Conservation (phyloP, 441 rosid species). For the Bruguiera hainesii region DNA sequence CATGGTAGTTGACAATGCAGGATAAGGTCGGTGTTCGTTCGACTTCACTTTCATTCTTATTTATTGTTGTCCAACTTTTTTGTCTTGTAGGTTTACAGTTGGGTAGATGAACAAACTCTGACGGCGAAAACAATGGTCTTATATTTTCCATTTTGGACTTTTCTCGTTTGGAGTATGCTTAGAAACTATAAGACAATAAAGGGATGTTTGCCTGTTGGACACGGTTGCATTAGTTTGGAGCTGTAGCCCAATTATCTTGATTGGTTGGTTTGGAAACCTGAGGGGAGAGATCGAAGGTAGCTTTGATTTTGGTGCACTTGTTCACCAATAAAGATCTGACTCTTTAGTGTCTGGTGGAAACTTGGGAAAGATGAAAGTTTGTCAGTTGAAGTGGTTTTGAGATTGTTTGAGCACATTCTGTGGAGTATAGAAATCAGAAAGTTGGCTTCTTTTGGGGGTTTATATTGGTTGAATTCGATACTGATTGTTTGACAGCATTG, state of each 20-base stretch:
- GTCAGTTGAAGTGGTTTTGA: conserved; percentile 6
- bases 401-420: conserved; percentile 1
- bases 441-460: conserved; percentile 21
- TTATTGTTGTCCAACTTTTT: neutral
- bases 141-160: conserved; percentile 12
- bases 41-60: conserved; percentile 1
- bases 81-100: conserved; percentile 24
- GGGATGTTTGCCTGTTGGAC: neutral
- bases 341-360: conserved; percentile 26
- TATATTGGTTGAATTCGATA: neutral
- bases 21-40: conserved; percentile 28
- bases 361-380: conserved; percentile 15
- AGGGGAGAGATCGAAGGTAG: conserved; percentile 22
- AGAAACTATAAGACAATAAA: conserved; percentile 1
- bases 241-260: conserved; percentile 5
- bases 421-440: conserved; percentile 14
- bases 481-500: neutral
- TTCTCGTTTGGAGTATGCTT: conserved; percentile 16
- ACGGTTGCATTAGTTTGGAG: conserved; percentile 5
- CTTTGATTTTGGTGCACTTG: conserved; percentile 33
- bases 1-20: conserved; percentile 30
- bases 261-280: conserved; percentile 34
- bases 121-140: conserved; percentile 39
- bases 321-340: conserved; percentile 37
- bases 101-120: conserved; percentile 62